phyloP scores from a whole-genome alignment of 495 filamentous ascomycete genomes.

The Amniculicola lignicola region DNA sequence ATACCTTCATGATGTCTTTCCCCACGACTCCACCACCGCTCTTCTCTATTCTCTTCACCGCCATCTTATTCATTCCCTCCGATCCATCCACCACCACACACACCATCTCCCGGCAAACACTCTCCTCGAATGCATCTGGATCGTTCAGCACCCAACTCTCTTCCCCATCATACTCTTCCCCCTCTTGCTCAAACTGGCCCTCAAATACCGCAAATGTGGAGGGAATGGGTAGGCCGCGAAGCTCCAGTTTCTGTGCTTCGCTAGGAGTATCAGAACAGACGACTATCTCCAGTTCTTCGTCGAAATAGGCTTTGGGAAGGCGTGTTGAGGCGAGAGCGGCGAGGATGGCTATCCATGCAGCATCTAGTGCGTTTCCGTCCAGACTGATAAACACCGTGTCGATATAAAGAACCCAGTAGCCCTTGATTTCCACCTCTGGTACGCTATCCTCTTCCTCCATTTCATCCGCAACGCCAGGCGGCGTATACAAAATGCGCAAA shows the following conservation, averaged over 20 bases:
- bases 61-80: constrained; percentile 47
- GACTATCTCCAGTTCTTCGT: constrained; percentile 72
- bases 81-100: constrained; percentile 69
- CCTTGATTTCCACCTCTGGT: constrained; percentile 68
- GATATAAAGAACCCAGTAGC: constrained; percentile 93
- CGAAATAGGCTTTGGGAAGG: constrained; percentile 82
- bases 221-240: constrained; percentile 63
- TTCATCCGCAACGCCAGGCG: constrained; percentile 37
- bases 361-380: constrained; percentile 87
- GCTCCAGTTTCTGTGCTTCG: constrained; percentile 50
- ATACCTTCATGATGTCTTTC: constrained; percentile 51
- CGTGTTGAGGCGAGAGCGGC: constrained; percentile 76
- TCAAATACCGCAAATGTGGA: constrained; percentile 68
- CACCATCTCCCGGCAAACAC: constrained; percentile 67
- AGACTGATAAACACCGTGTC: constrained; percentile 86
- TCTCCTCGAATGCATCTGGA: constrained; percentile 87
- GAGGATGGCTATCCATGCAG: constrained; percentile 78
- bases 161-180: constrained; percentile 43
- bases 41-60: constrained; percentile 72
- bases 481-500: constrained; percentile 66
- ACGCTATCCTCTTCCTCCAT: constrained; percentile 44
- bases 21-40: constrained; percentile 67
- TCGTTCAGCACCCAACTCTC: constrained; percentile 77
- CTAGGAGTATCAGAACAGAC: constrained; percentile 63
- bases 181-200: constrained; percentile 44